Evolutionary conservation across 805 yeast genomes (phyloP).

Genomic region (Monosporozyma servazzii): DNA sequence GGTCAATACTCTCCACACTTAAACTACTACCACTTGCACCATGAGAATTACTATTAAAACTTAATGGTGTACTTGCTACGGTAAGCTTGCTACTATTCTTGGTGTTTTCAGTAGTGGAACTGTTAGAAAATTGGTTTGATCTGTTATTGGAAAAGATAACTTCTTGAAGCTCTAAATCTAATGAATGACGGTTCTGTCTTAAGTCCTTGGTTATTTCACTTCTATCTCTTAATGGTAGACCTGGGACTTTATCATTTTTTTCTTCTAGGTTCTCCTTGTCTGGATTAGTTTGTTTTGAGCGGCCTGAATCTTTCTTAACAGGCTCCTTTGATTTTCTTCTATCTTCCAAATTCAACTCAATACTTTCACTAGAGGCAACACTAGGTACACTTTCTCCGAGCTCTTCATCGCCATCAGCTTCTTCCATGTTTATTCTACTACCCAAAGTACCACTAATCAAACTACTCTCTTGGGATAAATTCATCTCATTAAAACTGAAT

Average conservation of each 20-base stretch:
- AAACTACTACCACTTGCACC: background rate
- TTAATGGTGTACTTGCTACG: background rate
- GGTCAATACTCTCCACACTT: background rate
- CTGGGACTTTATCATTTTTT: background rate
- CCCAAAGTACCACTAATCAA: background rate
- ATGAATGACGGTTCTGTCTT: slow-evolving; percentile 12
- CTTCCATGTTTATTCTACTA: slow-evolving; percentile 2
- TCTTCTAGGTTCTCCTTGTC: background rate
- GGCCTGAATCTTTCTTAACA: background rate
- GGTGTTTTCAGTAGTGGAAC: background rate
- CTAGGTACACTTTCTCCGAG: slow-evolving; percentile 2
- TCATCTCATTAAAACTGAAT: slow-evolving; percentile 16
- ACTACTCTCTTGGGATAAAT: slow-evolving; percentile 11
- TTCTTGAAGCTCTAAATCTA: slow-evolving; percentile 24
- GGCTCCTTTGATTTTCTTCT: background rate
- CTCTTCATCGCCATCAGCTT: background rate
- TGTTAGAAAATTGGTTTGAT: background rate
- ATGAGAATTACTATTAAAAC: background rate
- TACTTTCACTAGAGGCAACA: slow-evolving; percentile 23
- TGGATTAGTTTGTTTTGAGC: background rate
- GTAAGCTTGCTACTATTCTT: slow-evolving; percentile 1
- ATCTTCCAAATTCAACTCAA: slow-evolving; percentile 17
- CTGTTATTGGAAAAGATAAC: slow-evolving; percentile 10
- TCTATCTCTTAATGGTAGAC: background rate
- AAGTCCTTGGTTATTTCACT: background rate